Conservation (phyloP, 305 asterid species). For the Rubia occidens region DNA sequence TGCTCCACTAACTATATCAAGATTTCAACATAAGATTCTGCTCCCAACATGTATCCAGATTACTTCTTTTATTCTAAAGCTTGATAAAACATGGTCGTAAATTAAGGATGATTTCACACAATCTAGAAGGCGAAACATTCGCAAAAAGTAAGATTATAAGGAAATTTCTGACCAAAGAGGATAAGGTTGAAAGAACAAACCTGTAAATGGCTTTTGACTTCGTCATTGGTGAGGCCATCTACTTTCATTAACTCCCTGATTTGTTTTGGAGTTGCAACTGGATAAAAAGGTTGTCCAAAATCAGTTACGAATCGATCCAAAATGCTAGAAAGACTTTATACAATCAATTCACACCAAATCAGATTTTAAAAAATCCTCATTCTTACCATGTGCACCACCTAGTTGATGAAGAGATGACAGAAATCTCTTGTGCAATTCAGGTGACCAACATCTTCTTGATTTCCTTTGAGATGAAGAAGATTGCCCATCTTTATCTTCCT, state of each 20-base stretch:
- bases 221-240: constrained; percentile 94
- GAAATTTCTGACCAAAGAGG: not conserved
- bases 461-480: constrained; percentile 39
- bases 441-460: constrained; percentile 86
- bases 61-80: not conserved
- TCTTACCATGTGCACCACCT: constrained; percentile 84
- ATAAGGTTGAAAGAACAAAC: constrained; percentile 26
- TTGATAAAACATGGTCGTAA: not conserved
- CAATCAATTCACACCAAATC: not conserved
- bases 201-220: constrained; percentile 97
- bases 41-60: constrained; percentile 9
- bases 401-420: constrained; percentile 71
- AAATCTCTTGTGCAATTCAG: constrained; percentile 70
- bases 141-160: not conserved
- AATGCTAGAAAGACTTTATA: not conserved
- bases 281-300: constrained; percentile 3
- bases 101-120: not conserved
- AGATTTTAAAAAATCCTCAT: not conserved
- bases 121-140: not conserved
- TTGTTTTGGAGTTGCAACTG: constrained; percentile 93
- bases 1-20: constrained; percentile 10
- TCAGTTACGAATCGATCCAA: not conserved
- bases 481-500: constrained; percentile 48
- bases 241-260: constrained; percentile 88
- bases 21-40: constrained; percentile 14